A percentile compares a stretch with the other conserved stretches of the same genome.
These are phyloP conservation scores for Dillenia turbinata DNA, from an alignment of 164 flowering plant species.

Conservation along the genomic window DNA sequence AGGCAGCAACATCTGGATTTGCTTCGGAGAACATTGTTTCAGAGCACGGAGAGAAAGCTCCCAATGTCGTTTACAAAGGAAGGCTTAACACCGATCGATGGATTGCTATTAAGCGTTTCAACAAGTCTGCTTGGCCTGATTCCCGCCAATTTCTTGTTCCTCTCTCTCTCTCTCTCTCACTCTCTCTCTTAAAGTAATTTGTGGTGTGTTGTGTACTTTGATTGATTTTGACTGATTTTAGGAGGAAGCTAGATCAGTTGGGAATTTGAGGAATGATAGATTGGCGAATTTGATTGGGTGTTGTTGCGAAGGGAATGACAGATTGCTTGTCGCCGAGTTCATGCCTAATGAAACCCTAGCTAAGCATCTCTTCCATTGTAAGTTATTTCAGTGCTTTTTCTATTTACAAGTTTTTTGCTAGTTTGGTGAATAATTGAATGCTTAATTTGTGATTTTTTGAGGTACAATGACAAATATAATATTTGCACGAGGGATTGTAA, in stretches of 20 bases:
- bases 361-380: slow-evolving; percentile 89
- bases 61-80: slow-evolving; percentile 87
- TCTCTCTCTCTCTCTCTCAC: slow-evolving; percentile 8
- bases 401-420: too few species aligned
- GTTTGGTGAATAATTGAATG: too few species aligned
- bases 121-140: slow-evolving; percentile 88
- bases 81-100: slow-evolving; percentile 46
- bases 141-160: slow-evolving; percentile 78
- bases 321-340: slow-evolving; percentile 84
- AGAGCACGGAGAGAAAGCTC: slow-evolving; percentile 95
- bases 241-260: slow-evolving; percentile 87
- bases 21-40: slow-evolving; percentile 80
- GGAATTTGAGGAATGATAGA: slow-evolving; percentile 66
- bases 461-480: too few species aligned
- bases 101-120: slow-evolving; percentile 87
- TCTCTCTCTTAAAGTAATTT: neutral
- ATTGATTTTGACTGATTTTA: slow-evolving; percentile 15
- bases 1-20: slow-evolving; percentile 64
- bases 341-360: slow-evolving; percentile 91
- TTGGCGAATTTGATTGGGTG: slow-evolving; percentile 83
- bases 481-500: too few species aligned
- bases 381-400: slow-evolving; percentile 13
- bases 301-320: slow-evolving; percentile 76
- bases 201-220: neutral
- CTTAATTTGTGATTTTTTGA: too few species aligned